Evolutionary conservation across 306 rosid species (phyloP), one percentile per base, ranked within the genome.

Genomic region (Cajanus cajan): DNA sequence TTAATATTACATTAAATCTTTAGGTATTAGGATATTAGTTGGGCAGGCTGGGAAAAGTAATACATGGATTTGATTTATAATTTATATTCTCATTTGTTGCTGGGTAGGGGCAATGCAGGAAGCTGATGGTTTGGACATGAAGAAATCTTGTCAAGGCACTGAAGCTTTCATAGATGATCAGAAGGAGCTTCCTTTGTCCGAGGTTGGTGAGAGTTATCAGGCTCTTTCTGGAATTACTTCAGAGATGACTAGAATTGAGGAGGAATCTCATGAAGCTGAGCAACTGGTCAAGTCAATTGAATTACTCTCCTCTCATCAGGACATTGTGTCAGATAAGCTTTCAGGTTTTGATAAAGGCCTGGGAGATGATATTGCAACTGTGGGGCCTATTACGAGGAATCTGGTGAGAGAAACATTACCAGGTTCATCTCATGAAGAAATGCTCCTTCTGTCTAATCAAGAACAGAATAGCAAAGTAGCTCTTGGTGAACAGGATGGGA

Each of bases 51-150:
- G 78, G 83, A 73, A 78, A 61, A 70, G 4, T 76, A 39, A 71
- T 73, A 59, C 77, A 73, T 77, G 79, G 71, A 55, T 88, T 87
- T 87, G 83, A 74, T 86, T 76, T 88, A 80, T 92, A 85, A 87
- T 87, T 82, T 90, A 79, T 87, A 86, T 87, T 85, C 96, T 90
- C 92, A 86, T 90, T 85, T 90, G 84, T 90, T 90, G 79, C 91
- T 93, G 89, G 98, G 80, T 90, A 92, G 97, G 97, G 89, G 83
- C 91, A 86, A 90, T 90, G 97, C 97, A 89, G 97, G 97, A 90
- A 84, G 90, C 87, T 86, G 87, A 84, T 71, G 88, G 89, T 86
- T 81, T 81, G 85, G 93, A 74, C 70, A 54, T 61, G 76, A 79
- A 34, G 73, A 83, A 87, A 70, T 83, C 82, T 73, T 37, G 52